Evolutionary conservation across 441 rosid genomes (phyloP), one percentile per base, ranked within the genome.

Genomic region (Erodium texanum): DNA sequence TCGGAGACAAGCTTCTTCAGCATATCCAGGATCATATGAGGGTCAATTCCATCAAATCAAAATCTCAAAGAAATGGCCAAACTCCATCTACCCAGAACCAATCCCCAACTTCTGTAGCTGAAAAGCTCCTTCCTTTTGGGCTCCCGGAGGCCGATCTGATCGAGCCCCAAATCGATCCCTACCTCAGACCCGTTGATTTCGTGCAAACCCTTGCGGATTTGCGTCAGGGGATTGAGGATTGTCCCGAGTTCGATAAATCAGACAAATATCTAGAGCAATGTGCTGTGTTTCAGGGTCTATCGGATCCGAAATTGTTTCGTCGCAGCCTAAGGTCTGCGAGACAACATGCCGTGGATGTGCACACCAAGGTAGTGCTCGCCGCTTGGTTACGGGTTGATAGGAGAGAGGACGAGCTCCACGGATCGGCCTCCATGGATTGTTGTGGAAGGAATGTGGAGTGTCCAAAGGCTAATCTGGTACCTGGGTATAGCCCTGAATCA

Each of bases 371-470:
- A 16, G 94, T 94, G 7, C 67, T 94, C 36, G 90, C 91, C 0
- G 82, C 98, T 1, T 94, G 29, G 29, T 27, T 27, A 27, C 29
- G 29, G 29, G 29, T 27, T 27, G 29, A 27, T 27, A 27, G 29
- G 29, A 27, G 29, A 27, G 29, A 27, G 29, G 29, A 27, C 29
- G 29, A 27, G 29, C 29, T 27, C 29, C 29, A 27, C 4, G 29
- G 99, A n/a, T 81, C 84, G 0, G 77, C 76, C 14, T 79, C 94
- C 29, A 27, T 27, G 29, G 89, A 87, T 80, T 94, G 98, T 63
- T 82, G 84, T 23, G 97, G 98, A 24, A 84, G 92, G 56, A 94
- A 85, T 66, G 61, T 88, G 45, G 97, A 94, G 73, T 94, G 99
- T 59, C 99, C 98, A 1, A 84, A 75, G 79, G 93, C 98, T 24